These are phyloP conservation scores for Xerocomus spinulosus DNA, from an alignment of 768 basidiomycete genomes.

Conservation along the genomic window DNA sequence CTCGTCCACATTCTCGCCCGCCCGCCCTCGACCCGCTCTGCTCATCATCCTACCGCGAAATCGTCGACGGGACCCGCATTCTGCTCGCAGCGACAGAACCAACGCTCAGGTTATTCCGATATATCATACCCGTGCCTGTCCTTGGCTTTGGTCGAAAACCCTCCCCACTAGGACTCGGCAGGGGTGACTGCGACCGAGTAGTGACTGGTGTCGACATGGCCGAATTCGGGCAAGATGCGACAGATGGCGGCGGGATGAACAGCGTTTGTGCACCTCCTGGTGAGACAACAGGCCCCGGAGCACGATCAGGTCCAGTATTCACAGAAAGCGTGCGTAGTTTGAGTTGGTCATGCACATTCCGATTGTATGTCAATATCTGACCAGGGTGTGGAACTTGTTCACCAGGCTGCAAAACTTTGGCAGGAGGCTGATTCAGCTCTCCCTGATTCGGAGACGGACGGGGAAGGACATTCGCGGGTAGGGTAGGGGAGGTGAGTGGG, in stretches of 20 bases:
- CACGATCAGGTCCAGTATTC: constrained; percentile 5
- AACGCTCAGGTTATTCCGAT: constrained; percentile 37
- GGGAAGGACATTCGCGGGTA: background rate
- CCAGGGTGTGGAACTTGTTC: constrained; percentile 22
- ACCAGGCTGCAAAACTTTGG: constrained; percentile 19
- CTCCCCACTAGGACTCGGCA: constrained; percentile 14
- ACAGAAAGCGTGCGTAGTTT: constrained; percentile 20
- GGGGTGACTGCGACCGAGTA: constrained; percentile 18
- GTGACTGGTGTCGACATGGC: constrained; percentile 8
- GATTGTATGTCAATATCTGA: constrained; percentile 29
- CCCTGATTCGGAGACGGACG: constrained; percentile 1
- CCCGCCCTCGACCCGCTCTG: background rate
- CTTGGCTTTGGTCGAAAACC: constrained; percentile 45
- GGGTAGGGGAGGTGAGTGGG: constrained; percentile 5
- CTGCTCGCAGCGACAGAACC: constrained; percentile 27
- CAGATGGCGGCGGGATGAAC: constrained; percentile 5
- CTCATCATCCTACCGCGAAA: constrained; percentile 10
- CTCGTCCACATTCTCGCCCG: constrained; percentile 2
- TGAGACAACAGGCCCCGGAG: constrained; percentile 9
- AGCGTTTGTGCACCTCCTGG: constrained; percentile 23
- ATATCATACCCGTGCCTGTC: constrained; percentile 68
- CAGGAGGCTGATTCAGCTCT: constrained; percentile 8
- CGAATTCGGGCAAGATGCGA: constrained; percentile 8
- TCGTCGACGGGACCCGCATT: constrained; percentile 36
- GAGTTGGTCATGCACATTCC: constrained; percentile 33